These are phyloP conservation scores for Nannochloropsis salina DNA, from an alignment of 108 stramenopile genomes.

Conservation along the genomic window DNA sequence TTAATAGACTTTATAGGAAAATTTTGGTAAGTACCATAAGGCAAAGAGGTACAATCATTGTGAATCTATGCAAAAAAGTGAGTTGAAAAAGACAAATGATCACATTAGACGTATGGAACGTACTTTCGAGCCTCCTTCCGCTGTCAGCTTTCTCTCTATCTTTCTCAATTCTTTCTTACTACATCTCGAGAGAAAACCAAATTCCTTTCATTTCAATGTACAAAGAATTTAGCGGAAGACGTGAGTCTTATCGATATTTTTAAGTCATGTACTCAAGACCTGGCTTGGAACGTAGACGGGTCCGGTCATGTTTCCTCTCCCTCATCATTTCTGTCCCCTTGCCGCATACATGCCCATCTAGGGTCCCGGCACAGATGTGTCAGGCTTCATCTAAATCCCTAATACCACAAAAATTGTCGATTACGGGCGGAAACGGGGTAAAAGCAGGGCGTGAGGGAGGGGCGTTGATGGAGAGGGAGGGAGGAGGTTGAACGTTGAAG, in stretches of 20 bases:
- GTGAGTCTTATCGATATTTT: too few relatives aligned
- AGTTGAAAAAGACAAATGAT: not conserved
- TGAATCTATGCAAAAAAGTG: not conserved
- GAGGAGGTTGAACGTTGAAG: not conserved
- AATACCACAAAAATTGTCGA: too few relatives aligned
- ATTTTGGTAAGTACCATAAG: not conserved
- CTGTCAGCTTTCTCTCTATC: too few relatives aligned
- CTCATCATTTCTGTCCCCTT: not conserved
- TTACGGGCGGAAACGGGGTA: not conserved
- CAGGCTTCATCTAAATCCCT: not conserved
- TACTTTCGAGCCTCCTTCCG: not conserved
- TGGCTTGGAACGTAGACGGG: not conserved
- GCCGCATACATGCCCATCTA: not conserved
- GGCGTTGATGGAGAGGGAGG: not conserved
- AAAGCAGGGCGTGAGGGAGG: not conserved
- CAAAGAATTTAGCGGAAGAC: too few relatives aligned
- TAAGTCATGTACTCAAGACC: not conserved
- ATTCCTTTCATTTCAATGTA: too few relatives aligned
- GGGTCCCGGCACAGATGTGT: not conserved
- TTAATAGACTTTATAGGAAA: not conserved
- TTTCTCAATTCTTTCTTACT: too few relatives aligned
- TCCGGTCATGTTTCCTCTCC: not conserved
- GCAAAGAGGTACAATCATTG: not conserved
- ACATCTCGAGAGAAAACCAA: too few relatives aligned
- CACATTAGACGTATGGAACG: not conserved